These are phyloP conservation scores for Byssothecium circinans DNA, from an alignment of 2,329 filamentous ascomycete genomes.

Conservation along the genomic window DNA sequence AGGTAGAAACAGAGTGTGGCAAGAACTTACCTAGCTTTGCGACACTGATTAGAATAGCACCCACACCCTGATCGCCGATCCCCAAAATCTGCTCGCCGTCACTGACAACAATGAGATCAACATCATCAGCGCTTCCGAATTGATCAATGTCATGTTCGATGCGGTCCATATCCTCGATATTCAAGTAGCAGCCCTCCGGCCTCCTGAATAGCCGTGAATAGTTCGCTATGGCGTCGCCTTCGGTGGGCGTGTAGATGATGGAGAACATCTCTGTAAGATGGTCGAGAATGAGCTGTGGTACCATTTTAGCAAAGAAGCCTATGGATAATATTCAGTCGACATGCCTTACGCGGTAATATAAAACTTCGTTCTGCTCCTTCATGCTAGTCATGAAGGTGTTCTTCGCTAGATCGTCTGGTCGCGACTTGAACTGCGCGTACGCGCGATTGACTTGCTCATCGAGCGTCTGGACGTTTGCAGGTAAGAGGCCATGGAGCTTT, in stretches of 20 bases:
- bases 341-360: conserved; percentile 69
- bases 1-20: too few species aligned
- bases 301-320: too few species aligned
- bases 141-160: conserved; percentile 68
- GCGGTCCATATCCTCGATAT: conserved; percentile 67
- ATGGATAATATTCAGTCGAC: not conserved
- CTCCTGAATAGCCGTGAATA: conserved; percentile 77
- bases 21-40: conserved; percentile 86
- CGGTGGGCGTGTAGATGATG: conserved; percentile 88
- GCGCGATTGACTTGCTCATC: conserved; percentile 76
- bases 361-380: conserved; percentile 81
- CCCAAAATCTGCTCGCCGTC: conserved; percentile 76
- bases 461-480: conserved; percentile 70
- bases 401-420: conserved; percentile 69
- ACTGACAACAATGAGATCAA: conserved; percentile 87
- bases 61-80: conserved; percentile 86
- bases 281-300: conserved; percentile 68
- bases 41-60: conserved; percentile 79
- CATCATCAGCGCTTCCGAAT: conserved; percentile 71
- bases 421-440: conserved; percentile 74
- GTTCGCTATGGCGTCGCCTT: conserved; percentile 84
- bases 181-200: conserved; percentile 80
- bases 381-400: conserved; percentile 86
- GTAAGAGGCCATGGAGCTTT: conserved; percentile 71
- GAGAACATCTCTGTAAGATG: conserved; percentile 87